Conservation (phyloP, 768 basidiomycete species). For the Amanita rubescens region DNA sequence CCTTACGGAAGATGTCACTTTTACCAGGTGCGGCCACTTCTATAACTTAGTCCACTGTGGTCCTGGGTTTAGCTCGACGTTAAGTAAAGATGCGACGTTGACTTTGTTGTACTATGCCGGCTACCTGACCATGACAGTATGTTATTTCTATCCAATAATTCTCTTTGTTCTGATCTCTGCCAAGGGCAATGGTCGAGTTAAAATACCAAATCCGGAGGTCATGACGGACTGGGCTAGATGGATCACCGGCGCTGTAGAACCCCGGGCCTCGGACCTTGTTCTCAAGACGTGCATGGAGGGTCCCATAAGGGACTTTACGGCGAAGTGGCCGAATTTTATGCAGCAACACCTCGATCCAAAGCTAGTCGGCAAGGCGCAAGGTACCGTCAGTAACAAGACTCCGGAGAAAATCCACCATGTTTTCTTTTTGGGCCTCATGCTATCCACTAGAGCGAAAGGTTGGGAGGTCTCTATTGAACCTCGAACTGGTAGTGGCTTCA, state of each 20-base stretch:
- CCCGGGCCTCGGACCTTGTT: constrained; percentile 6
- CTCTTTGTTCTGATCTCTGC: constrained; percentile 8
- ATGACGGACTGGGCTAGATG: constrained; percentile 11
- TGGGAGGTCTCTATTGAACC: constrained; percentile 11
- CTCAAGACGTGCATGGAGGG: constrained; percentile 9
- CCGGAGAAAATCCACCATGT: constrained; percentile 7
- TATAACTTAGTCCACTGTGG: constrained; percentile 10
- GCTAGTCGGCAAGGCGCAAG: constrained; percentile 9
- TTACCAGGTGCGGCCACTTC: constrained; percentile 7
- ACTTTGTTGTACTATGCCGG: constrained; percentile 13
- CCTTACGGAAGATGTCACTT: constrained; percentile 9
- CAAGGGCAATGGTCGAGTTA: constrained; percentile 9
- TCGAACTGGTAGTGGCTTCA: constrained; percentile 7
- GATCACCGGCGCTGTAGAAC: constrained; percentile 7
- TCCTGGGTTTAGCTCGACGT: constrained; percentile 5
- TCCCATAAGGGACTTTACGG: constrained; percentile 7
- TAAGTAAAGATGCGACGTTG: constrained; percentile 9
- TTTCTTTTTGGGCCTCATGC: constrained; percentile 8
- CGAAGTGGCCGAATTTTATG: constrained; percentile 11
- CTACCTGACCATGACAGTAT: constrained; percentile 13
- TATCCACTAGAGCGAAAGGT: constrained; percentile 2
- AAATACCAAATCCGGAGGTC: constrained; percentile 11
- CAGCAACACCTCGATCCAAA: constrained; percentile 10
- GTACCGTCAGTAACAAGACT: constrained; percentile 10
- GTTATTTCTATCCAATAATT: constrained; percentile 9